Percentiles rank a stretch among this genome's conserved stretches.
These are phyloP conservation scores for Diplocarpon mali DNA, from an alignment of 2,329 filamentous ascomycete species.

Conservation along the genomic window DNA sequence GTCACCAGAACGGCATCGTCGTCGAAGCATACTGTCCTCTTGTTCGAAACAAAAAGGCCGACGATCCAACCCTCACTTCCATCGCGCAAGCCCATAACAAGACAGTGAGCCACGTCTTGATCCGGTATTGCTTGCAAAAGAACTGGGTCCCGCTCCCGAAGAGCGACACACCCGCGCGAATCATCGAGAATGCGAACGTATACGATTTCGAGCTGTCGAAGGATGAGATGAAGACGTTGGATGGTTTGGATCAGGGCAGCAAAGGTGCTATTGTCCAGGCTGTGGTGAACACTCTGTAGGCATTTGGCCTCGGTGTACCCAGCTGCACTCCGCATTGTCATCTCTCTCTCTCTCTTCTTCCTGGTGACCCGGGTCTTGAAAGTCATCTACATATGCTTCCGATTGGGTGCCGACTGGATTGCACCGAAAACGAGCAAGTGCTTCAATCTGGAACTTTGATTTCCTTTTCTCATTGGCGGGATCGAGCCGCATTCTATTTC, in stretches of 20 bases:
- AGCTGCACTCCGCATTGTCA: neutral
- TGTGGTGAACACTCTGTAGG: slow-evolving; percentile 12
- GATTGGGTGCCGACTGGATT: too few relatives aligned
- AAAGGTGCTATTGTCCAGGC: slow-evolving; percentile 29
- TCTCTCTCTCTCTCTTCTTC: neutral
- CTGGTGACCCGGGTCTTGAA: too few relatives aligned
- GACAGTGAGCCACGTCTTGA: slow-evolving; percentile 52
- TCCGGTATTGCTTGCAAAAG: slow-evolving; percentile 62
- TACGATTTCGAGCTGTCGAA: slow-evolving; percentile 46
- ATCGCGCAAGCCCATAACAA: slow-evolving; percentile 50
- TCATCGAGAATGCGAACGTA: slow-evolving; percentile 48
- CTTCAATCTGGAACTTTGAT: too few relatives aligned
- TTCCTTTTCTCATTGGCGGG: too few relatives aligned
- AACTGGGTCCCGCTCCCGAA: slow-evolving; percentile 58
- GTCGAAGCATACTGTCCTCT: slow-evolving; percentile 43
- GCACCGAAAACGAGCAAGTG: too few relatives aligned
- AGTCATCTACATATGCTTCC: too few relatives aligned
- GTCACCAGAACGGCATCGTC: slow-evolving; percentile 37
- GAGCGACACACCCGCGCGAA: slow-evolving; percentile 47
- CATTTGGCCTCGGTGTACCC: neutral
- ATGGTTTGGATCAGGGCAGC: slow-evolving; percentile 38
- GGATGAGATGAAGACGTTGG: slow-evolving; percentile 45
- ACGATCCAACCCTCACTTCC: slow-evolving; percentile 44
- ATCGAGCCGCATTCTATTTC: too few relatives aligned
- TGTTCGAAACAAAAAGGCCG: slow-evolving; percentile 49